Conservation (phyloP, 225 moss, liverwort and hornwort genomes). For the Rhytidiadelphus loreus region DNA sequence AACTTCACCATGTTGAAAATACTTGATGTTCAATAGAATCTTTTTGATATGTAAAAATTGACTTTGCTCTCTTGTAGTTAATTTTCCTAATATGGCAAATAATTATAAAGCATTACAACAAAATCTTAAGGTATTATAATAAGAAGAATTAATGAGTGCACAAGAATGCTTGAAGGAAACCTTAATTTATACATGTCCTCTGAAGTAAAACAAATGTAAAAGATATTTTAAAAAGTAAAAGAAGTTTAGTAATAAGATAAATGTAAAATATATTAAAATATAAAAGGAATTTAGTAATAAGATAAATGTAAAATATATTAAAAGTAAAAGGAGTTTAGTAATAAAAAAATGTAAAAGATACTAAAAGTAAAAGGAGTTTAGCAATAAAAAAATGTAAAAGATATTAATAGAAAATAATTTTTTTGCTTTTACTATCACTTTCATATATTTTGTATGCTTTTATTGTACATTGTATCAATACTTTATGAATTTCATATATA, state of each 20-base stretch:
- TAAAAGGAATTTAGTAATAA: too few relatives aligned
- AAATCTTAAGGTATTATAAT: not conserved
- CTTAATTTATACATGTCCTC: not conserved
- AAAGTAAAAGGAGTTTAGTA: too few relatives aligned
- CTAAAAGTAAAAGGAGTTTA: too few relatives aligned
- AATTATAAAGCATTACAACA: not conserved
- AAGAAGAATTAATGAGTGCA: not conserved
- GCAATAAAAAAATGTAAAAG: too few relatives aligned
- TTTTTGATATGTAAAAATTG: not conserved
- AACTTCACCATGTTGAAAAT: not conserved
- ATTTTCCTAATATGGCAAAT: not conserved
- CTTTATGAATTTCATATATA: not conserved
- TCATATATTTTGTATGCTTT: not conserved
- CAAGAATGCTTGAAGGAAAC: too few relatives aligned
- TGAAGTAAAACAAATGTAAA: not conserved
- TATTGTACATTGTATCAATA: not conserved
- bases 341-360: too few relatives aligned
- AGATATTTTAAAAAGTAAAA: too few relatives aligned
- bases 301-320: too few relatives aligned
- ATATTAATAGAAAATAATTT: not conserved
- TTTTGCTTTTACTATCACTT: not conserved
- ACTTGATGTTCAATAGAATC: too few relatives aligned
- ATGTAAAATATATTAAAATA: too few relatives aligned
- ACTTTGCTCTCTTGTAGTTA: fast-evolving
- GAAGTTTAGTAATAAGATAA: too few relatives aligned